Evolutionary conservation across 805 yeast species (phyloP), one percentile per base, ranked within the genome.

Genomic region (Starmerella cellae): DNA sequence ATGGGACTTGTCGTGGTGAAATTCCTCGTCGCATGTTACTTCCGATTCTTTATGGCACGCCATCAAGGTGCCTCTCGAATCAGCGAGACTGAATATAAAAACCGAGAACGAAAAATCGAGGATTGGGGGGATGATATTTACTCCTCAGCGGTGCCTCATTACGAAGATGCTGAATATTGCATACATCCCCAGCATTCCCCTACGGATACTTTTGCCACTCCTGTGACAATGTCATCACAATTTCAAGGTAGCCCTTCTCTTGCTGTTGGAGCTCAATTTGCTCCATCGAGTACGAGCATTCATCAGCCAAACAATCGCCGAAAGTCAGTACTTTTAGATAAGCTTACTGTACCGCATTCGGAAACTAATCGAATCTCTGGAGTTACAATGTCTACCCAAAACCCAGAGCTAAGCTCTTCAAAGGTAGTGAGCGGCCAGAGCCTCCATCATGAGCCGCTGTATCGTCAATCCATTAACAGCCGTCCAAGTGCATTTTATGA

Each of bases 1-100:
- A 67, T 91, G 44, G 71, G 93, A 2, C 74, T 91, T 41, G 94
- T 85, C 20, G 56, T 77, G 40, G 68, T 68, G 34, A 87, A 87
- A 62, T 91, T 91, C 54, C 43, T 80, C 13, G 67, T 88, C 59
- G 96, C 98, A 0, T 78, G 88, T 57, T 83, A 85, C 59, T 91
- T 79, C 68, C 77, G 80, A 53, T 88, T 95, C 94, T 62, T 75
- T 44, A 63, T 88, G 17, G 70, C 95, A 9, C 73, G 75, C 34
- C 68, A 62, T 28, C 95, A 85, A 63, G 97, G 97, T 47, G 91
- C 91, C 2, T 72, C 71, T 46, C 64, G 64, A 22, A 65, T 77
- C 38, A 73, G 75, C 46, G 67, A 71, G 48, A 75, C 73, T 54
- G 59, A 64, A 42, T 68, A 79, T 78, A 69, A 67, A 19, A 68